These are phyloP conservation scores for Lenwebbia sp. DNA, from an alignment of 345 rosid species.

Conservation along the genomic window DNA sequence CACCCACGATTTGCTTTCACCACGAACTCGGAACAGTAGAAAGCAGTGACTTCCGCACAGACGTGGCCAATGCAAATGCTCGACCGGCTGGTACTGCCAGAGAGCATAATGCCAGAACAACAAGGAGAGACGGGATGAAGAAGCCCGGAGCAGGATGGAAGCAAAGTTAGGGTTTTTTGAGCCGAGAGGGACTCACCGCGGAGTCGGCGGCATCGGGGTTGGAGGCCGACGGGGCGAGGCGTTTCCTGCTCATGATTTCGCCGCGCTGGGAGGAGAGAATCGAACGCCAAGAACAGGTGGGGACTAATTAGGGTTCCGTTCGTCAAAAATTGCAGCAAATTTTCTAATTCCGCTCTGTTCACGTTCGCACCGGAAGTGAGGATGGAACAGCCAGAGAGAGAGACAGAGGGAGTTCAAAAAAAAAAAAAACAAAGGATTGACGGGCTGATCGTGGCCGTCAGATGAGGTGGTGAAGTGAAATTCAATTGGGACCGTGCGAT, in stretches of 20 bases:
- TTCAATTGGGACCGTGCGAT: constrained; percentile 27
- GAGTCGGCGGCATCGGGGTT: constrained; percentile 36
- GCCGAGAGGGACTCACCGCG: constrained; percentile 31
- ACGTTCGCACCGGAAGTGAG: not conserved
- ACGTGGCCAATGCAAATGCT: not conserved
- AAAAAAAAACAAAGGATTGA: not conserved
- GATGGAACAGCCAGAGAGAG: not conserved
- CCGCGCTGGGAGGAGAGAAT: not conserved
- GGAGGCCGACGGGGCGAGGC: constrained; percentile 45
- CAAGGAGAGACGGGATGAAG: not conserved
- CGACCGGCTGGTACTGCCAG: not conserved
- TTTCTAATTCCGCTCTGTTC: not conserved
- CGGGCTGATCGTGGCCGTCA: constrained; percentile 5
- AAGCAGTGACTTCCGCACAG: not conserved
- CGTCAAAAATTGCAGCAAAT: not conserved
- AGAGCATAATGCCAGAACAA: not conserved
- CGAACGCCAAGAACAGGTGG: not conserved
- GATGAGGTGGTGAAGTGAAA: constrained; percentile 28
- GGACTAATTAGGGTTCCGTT: not conserved
- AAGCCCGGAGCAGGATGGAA: not conserved
- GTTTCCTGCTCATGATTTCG: constrained; percentile 60
- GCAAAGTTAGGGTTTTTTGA: not conserved
- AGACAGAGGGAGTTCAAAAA: not conserved
- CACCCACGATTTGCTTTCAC: not conserved
- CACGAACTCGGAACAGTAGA: not conserved